These are phyloP conservation scores for Sarocladiaceae sp. DNA, from an alignment of 2,329 filamentous ascomycete genomes.

Conservation along the genomic window DNA sequence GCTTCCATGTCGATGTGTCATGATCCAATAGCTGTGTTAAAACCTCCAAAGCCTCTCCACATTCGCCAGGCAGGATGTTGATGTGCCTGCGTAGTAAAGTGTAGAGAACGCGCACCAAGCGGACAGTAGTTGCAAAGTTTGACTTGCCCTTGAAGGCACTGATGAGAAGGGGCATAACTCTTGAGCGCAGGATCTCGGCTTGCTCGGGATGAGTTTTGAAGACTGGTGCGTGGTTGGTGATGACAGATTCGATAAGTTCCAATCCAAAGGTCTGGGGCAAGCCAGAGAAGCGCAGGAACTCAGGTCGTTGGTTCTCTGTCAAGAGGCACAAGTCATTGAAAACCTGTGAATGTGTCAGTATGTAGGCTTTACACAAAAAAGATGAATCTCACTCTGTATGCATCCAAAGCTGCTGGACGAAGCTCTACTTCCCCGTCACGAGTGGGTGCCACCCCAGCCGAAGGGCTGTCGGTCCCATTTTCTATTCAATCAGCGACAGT, in stretches of 20 bases:
- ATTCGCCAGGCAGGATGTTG: slow-evolving; percentile 66
- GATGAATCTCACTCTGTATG: slow-evolving; percentile 55
- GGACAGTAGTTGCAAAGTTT: slow-evolving; percentile 74
- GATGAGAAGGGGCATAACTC: slow-evolving; percentile 78
- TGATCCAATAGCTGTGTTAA: slow-evolving; percentile 84
- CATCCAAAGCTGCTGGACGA: slow-evolving; percentile 74
- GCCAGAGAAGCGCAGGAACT: slow-evolving; percentile 72
- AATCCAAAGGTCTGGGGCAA: slow-evolving; percentile 79
- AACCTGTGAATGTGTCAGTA: slow-evolving; percentile 55
- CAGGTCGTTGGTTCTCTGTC: slow-evolving; percentile 75
- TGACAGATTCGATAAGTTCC: slow-evolving; percentile 84
- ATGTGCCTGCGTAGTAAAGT: slow-evolving; percentile 76
- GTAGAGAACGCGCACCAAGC: slow-evolving; percentile 76
- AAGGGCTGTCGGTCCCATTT: slow-evolving; percentile 43
- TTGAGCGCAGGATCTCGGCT: slow-evolving; percentile 65
- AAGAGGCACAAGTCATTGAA: slow-evolving; percentile 87
- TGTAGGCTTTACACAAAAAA: slow-evolving; percentile 12
- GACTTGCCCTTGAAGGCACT: slow-evolving; percentile 70
- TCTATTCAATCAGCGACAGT: slow-evolving; percentile 22
- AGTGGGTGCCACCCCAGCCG: slow-evolving; percentile 60
- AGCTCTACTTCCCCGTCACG: slow-evolving; percentile 61
- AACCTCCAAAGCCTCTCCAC: slow-evolving; percentile 73
- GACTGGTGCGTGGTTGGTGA: slow-evolving; percentile 77
- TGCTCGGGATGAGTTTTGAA: slow-evolving; percentile 77
- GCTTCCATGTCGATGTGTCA: slow-evolving; percentile 78